phyloP scores from a whole-genome alignment of 2,329 filamentous ascomycete species.

The Aureobasidium uvarum region DNA sequence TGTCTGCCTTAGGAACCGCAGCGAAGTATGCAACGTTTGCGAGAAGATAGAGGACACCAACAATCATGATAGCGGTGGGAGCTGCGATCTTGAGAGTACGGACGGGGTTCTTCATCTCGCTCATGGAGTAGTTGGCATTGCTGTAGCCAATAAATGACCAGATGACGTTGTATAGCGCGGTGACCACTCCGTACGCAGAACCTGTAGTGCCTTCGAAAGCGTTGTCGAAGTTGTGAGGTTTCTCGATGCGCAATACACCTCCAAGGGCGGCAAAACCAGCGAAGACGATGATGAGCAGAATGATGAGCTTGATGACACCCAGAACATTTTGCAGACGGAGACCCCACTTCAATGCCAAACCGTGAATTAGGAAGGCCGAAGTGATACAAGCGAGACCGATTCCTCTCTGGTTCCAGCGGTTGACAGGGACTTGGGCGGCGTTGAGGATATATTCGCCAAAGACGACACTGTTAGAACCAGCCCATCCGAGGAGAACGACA shows the following conservation, averaged over 20 bases:
- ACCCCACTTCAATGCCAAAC: conserved; percentile 62
- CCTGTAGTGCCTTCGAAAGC: conserved; percentile 66
- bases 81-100: conserved; percentile 61
- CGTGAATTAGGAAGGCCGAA: conserved; percentile 64
- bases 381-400: conserved; percentile 67
- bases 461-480: conserved; percentile 65
- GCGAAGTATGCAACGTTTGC: conserved; percentile 62
- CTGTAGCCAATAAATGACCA: conserved; percentile 66
- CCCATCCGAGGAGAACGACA: conserved; percentile 63
- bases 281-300: conserved; percentile 64
- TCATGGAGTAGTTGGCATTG: conserved; percentile 66
- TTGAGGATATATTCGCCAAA: conserved; percentile 70
- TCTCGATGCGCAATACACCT: conserved; percentile 57
- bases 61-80: conserved; percentile 58
- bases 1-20: conserved; percentile 43
- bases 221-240: conserved; percentile 62
- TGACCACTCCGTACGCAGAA: conserved; percentile 66
- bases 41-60: conserved; percentile 53
- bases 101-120: conserved; percentile 55
- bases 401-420: conserved; percentile 65
- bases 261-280: conserved; percentile 55
- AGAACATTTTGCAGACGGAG: conserved; percentile 65
- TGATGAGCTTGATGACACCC: conserved; percentile 63
- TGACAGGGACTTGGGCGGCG: conserved; percentile 61
- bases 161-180: conserved; percentile 68